Conservation (phyloP, 768 basidiomycete genomes). For the Mycena latifolia region DNA sequence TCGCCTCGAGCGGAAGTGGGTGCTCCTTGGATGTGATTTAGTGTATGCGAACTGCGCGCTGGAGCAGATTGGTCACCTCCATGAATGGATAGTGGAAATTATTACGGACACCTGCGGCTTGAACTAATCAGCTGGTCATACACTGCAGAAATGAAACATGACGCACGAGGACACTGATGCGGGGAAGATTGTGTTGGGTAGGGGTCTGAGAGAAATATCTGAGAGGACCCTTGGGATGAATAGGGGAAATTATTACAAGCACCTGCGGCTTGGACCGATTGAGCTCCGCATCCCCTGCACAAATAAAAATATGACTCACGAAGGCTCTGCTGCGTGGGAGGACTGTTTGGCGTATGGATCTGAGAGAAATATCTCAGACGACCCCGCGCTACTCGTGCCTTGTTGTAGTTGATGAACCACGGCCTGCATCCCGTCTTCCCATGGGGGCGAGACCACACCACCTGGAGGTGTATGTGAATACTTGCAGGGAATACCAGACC, state of each 20-base stretch:
- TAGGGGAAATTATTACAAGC: no score
- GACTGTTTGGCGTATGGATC: slow-evolving; percentile 5
- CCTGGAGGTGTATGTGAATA: not conserved
- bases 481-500: not conserved
- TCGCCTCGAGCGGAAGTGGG: not conserved
- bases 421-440: not conserved
- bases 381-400: not conserved
- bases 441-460: not conserved
- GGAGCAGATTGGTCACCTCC: not conserved
- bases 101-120: not conserved
- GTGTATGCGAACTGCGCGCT: not conserved
- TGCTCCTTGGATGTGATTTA: not conserved
- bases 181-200: no score
- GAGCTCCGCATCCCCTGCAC: no score
- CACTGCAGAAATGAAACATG: no score
- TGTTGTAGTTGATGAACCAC: not conserved
- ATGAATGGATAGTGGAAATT: not conserved
- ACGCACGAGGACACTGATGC: no score
- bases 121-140: no score
- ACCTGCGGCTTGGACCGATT: no score
- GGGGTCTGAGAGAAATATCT: no score
- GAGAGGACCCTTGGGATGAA: no score
- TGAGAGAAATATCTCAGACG: not conserved
- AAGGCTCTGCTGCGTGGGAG: no score
- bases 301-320: no score